Evolutionary conservation across 2,329 filamentous ascomycete species (phyloP).

Genomic region (Helotiales sp.): DNA sequence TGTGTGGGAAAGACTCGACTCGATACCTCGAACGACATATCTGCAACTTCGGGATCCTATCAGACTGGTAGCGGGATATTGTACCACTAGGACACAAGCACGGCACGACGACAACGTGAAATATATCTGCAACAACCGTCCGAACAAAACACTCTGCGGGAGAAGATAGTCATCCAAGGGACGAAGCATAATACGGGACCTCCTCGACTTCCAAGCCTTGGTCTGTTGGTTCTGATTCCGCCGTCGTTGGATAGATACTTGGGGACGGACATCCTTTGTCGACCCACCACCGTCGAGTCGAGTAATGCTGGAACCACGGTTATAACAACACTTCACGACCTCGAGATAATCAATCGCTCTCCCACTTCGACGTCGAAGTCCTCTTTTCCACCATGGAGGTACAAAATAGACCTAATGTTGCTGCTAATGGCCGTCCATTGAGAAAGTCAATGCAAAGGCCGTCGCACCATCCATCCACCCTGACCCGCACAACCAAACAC

Average conservation of each 20-base stretch:
- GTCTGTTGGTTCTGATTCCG: background rate
- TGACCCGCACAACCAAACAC: constrained; percentile 23
- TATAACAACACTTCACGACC: constrained; percentile 25
- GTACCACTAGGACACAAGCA: background rate
- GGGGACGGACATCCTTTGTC: constrained; percentile 33
- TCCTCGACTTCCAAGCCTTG: constrained; percentile 8
- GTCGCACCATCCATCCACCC: constrained; percentile 33
- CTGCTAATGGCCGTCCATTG: constrained; percentile 2
- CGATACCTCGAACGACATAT: background rate
- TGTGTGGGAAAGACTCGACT: background rate
- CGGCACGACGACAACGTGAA: constrained; percentile 1
- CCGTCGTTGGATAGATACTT: background rate
- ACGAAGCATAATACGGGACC: background rate
- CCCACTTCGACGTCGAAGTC: background rate
- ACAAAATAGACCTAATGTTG: background rate
- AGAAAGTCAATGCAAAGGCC: constrained; percentile 21
- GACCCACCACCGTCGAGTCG: constrained; percentile 18
- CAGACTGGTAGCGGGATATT: background rate
- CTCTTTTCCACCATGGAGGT: constrained; percentile 17
- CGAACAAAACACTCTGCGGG: constrained; percentile 8
- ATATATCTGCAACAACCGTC: constrained; percentile 17
- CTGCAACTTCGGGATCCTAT: constrained; percentile 2
- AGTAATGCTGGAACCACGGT: constrained; percentile 43
- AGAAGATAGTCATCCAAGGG: background rate
- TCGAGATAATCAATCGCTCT: constrained; percentile 12